Conservation (phyloP, 768 basidiomycete genomes). For the Serendipita vermifera region DNA sequence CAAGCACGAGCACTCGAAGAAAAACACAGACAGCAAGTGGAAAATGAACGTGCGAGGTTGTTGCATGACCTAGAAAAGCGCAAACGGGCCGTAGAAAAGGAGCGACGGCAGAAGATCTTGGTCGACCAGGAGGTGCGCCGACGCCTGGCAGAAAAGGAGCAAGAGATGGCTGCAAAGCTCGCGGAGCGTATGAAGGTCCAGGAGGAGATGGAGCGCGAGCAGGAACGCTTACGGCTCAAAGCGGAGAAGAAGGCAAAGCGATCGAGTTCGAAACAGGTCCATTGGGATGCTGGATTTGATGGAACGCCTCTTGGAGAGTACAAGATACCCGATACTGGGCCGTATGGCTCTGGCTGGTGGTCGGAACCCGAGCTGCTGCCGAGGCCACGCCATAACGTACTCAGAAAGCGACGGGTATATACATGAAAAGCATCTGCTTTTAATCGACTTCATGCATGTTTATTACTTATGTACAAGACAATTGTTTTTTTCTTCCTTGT, state of each 20-base stretch:
- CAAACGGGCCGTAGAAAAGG: slow-evolving; percentile 26
- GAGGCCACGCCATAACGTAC: not conserved
- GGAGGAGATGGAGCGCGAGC: too few species aligned
- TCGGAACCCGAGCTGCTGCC: not conserved
- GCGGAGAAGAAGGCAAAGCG: not conserved
- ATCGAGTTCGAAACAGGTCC: not conserved
- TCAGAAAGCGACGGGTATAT: not conserved
- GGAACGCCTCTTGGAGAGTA: not conserved
- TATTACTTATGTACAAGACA: slow-evolving; percentile 6
- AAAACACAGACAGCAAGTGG: slow-evolving; percentile 1
- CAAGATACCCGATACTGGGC: not conserved
- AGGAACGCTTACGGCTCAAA: not conserved
- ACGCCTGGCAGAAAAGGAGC: slow-evolving; percentile 36
- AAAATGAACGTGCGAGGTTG: not conserved
- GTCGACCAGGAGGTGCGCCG: slow-evolving; percentile 51
- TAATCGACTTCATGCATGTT: not conserved
- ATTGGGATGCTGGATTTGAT: too few species aligned
- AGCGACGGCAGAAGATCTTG: slow-evolving; percentile 48
- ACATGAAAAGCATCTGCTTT: too few species aligned
- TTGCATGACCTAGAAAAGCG: slow-evolving; percentile 16
- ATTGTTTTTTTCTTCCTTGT: too few species aligned
- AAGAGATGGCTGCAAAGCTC: not conserved
- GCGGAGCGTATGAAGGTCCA: not conserved
- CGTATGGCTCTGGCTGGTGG: slow-evolving; percentile 1
- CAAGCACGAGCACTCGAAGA: not conserved